Base-by-base conservation (phyloP, 495 filamentous ascomycete species). In the Xanthoparmelia taractica region DNA sequence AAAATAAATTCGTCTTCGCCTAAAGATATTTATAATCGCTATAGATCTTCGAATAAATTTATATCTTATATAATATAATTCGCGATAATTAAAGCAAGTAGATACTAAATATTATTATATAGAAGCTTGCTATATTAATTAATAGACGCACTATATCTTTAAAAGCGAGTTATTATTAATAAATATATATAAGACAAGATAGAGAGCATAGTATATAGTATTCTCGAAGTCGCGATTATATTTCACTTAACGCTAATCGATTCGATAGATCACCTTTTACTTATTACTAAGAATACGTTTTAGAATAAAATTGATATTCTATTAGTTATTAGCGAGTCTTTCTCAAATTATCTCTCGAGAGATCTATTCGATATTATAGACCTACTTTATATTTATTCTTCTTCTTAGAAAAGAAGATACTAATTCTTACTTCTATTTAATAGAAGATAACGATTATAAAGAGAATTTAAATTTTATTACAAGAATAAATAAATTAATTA, bases 391-490 rank as follows among this genome's bases (percentile, higher is more conserved):
- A n/a, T n/a, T n/a, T n/a, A n/a, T n/a, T n/a, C n/a, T n/a, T n/a
- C n/a, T n/a, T n/a, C n/a, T n/a, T n/a, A n/a, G n/a, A n/a, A n/a
- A n/a, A n/a, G n/a, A n/a, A n/a, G n/a, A n/a, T n/a, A n/a, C n/a
- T n/a, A n/a, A n/a, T n/a, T n/a, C n/a, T n/a, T n/a, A n/a, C n/a
- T n/a, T n/a, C 37, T 8, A 34, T 56, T 17, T 36, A 67, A 54
- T 47, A 18, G n/a, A 57, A 61, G 41, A 56, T 8, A 43, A 27
- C n/a, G n/a, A 60, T 55, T 40, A 27, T 3, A 4, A 41, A 60
- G 43, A 40, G 59, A 59, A 66, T 54, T 63, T 58, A 54, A 29
- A 52, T 60, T 61, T 66, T 63, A 18, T 66, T 63, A 20, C 65
- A 37, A 52, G 65, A n/a, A 54, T 66, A 40, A 40, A 40, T 59